Base-by-base conservation (phyloP, 495 filamentous ascomycete species). In the Talaromyces proteolyticus region DNA sequence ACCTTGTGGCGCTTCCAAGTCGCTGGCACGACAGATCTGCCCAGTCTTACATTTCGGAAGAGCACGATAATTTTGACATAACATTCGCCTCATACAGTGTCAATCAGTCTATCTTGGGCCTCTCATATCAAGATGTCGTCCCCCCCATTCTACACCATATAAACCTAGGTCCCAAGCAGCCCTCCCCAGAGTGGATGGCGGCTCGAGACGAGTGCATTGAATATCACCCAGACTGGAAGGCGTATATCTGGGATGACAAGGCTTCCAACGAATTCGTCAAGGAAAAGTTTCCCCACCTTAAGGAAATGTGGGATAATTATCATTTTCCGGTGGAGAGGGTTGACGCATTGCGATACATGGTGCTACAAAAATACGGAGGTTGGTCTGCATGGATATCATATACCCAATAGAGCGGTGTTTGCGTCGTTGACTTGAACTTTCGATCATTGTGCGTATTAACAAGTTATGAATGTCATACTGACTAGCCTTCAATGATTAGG, bases 341-440 rank as follows among this genome's bases (percentile, higher is more conserved):
- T 50, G 86, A 89, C 57, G 72, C 84, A 1, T 79, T 88, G 46
- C 75, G 84, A 34, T 89, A 89, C 59, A 88, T 89, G 58, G 62
- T 87, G 8, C 60, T 89, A n/a, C 66, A 73, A 37, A 75, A 82
- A 51, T 87, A 79, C 54, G 86, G 86, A 14, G 86, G 86, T 22
- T 77, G 85, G 29, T 46, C 12, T 3, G 1, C 25, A 14, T 12
- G 5, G 26, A 12, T n/a, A n/a, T n/a, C n/a, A 29, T 12, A 29
- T 29, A 29, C 26, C 26, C 26, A n/a, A n/a, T n/a, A n/a, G n/a
- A n/a, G n/a, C n/a, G n/a, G n/a, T n/a, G n/a, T n/a, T n/a, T n/a
- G n/a, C n/a, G n/a, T n/a, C n/a, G n/a, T n/a, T n/a, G n/a, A n/a
- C n/a, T n/a, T n/a, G n/a, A n/a, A n/a, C n/a, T n/a, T n/a, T n/a